Conservation (phyloP, 2,329 filamentous ascomycete genomes). For the Cercospora nicotianae region DNA sequence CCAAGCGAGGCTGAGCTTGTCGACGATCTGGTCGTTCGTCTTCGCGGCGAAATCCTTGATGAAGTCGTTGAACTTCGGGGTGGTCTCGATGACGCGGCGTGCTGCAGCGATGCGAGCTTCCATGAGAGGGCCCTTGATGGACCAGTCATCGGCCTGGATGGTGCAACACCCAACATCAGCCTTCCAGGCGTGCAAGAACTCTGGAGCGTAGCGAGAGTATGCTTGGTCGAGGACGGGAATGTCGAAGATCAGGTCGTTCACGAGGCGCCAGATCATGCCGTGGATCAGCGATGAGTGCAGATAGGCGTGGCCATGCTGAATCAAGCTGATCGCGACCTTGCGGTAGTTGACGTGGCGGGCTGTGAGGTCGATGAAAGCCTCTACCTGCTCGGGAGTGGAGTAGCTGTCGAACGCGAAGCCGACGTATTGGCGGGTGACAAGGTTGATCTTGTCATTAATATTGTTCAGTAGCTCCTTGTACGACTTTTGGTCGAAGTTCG, state of each 20-base stretch:
- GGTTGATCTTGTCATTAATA: slow-evolving; percentile 7
- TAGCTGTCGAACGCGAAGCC: neutral
- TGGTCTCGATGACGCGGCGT: slow-evolving; percentile 5
- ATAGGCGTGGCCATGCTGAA: neutral
- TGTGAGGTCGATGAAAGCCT: slow-evolving; percentile 9
- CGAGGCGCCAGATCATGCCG: slow-evolving; percentile 18
- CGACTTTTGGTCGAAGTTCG: slow-evolving; percentile 5
- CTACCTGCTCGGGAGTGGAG: neutral
- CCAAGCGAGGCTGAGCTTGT: slow-evolving; percentile 11
- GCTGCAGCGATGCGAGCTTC: slow-evolving; percentile 5
- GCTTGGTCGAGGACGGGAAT: slow-evolving; percentile 12
- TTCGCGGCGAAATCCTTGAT: neutral
- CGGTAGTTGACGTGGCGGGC: slow-evolving; percentile 10
- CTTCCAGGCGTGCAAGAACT: slow-evolving; percentile 9
- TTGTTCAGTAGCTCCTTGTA: slow-evolving; percentile 15
- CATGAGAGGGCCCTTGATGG: slow-evolving; percentile 8
- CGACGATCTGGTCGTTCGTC: slow-evolving; percentile 9
- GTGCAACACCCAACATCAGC: slow-evolving; percentile 8
- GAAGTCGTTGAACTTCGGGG: slow-evolving; percentile 4
- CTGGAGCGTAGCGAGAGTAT: neutral
- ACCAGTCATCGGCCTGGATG: neutral
- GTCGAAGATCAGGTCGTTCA: slow-evolving; percentile 7
- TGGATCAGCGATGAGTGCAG: slow-evolving; percentile 14
- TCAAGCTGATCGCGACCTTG: slow-evolving; percentile 8
- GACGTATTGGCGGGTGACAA: neutral